Evolutionary conservation across 495 filamentous ascomycete species (phyloP).

Genomic region (Monascus purpureus): DNA sequence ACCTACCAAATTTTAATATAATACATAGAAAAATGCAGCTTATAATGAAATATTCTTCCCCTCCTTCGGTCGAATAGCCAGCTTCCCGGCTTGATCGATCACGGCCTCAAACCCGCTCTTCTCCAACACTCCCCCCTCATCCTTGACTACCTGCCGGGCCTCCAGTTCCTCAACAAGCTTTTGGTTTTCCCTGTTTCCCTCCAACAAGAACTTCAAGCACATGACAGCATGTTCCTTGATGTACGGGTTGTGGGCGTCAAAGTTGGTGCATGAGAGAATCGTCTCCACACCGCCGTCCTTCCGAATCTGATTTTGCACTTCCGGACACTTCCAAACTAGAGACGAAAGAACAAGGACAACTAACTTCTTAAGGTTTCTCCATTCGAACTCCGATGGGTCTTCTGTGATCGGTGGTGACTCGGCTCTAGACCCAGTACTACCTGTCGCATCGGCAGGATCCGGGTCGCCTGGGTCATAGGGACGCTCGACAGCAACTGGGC

Average conservation of each 20-base stretch:
- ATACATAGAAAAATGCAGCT: no score
- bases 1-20: no score
- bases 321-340: conserved; percentile 63
- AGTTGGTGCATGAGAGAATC: conserved; percentile 73
- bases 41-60: no score
- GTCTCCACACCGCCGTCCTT: conserved; percentile 67
- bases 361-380: conserved; percentile 85
- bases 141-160: conserved; percentile 33
- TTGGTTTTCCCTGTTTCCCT: conserved; percentile 70
- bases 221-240: conserved; percentile 85
- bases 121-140: conserved; percentile 34
- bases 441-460: conserved; percentile 26
- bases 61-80: conserved; percentile 25
- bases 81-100: conserved; percentile 38
- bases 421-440: conserved; percentile 32
- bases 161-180: conserved; percentile 56
- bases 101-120: conserved; percentile 38
- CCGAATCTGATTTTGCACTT: conserved; percentile 76
- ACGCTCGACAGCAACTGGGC: conserved; percentile 41
- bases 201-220: conserved; percentile 76
- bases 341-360: conserved; percentile 77
- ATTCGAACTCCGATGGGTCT: conserved; percentile 78
- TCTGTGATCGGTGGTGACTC: conserved; percentile 54
- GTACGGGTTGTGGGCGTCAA: conserved; percentile 79
- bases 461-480: conserved; percentile 40